These are phyloP conservation scores for Acanthamoeba triangularis DNA, from an alignment of 208 protist species.

Conservation along the genomic window DNA sequence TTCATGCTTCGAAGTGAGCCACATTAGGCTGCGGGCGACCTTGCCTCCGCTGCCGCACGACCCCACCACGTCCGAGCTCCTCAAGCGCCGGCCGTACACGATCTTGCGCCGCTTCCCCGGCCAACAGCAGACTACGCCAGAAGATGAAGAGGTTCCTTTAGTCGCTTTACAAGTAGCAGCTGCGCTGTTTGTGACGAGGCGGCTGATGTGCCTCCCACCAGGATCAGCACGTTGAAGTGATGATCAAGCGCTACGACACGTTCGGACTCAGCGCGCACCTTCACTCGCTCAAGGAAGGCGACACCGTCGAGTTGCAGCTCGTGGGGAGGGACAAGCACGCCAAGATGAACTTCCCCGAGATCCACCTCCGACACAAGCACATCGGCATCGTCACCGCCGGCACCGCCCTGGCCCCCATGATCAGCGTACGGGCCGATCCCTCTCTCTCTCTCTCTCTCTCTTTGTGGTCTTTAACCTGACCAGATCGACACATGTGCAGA, in stretches of 20 bases:
- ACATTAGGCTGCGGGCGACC: neutral
- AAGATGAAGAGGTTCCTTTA: neutral
- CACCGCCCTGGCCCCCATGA: conserved; percentile 44
- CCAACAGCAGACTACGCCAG: neutral
- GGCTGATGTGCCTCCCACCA: neutral
- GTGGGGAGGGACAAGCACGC: neutral
- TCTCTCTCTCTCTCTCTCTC: neutral
- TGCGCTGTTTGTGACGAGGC: neutral
- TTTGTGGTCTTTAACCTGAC: neutral
- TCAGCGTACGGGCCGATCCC: neutral
- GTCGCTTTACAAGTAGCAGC: neutral
- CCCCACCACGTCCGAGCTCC: neutral
- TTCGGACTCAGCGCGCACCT: conserved; percentile 20
- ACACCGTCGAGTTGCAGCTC: conserved; percentile 1
- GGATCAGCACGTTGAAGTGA: conserved; percentile 31
- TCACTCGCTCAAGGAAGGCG: conserved; percentile 18
- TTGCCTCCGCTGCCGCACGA: conserved; percentile 48
- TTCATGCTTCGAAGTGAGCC: neutral
- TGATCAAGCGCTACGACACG: conserved; percentile 64
- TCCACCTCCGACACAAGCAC: conserved; percentile 56
- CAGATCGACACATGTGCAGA: neutral
- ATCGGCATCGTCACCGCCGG: conserved; percentile 66
- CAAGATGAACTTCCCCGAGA: neutral
- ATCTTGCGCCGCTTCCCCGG: conserved; percentile 20
- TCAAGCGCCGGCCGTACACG: conserved; percentile 20